Percentiles rank a stretch among this genome's conserved stretches.
Evolutionary conservation across 179 eudicot genomes (phyloP).

Genomic region (Drosera spatulata): DNA sequence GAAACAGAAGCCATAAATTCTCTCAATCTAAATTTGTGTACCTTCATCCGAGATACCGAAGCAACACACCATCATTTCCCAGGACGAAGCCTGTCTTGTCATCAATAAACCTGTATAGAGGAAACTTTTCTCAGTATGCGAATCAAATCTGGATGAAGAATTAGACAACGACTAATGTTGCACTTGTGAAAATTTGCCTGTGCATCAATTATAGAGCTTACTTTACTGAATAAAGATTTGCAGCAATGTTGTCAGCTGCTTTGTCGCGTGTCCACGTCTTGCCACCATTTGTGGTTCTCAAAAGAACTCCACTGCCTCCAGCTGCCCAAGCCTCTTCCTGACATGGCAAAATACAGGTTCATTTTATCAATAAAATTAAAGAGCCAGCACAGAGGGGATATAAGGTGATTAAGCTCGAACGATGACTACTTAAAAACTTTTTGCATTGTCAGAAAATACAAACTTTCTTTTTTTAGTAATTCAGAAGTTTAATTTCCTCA

Average conservation of each 20-base stretch:
- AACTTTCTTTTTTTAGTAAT: neutral
- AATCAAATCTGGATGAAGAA: no score
- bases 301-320: slow-evolving; percentile 88
- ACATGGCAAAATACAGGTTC: neutral
- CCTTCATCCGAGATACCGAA: slow-evolving; percentile 77
- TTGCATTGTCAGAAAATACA: no score
- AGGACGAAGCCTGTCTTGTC: slow-evolving; percentile 83
- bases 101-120: slow-evolving; percentile 58
- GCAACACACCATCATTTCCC: slow-evolving; percentile 94
- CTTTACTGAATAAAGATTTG: slow-evolving; percentile 96
- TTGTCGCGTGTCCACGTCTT: slow-evolving; percentile 92
- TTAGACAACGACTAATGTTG: no score
- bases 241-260: slow-evolving; percentile 97
- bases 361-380: neutral
- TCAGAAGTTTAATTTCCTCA: no score
- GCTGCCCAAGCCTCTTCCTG: slow-evolving; percentile 99
- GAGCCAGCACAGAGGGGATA: no score
- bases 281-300: slow-evolving; percentile 89
- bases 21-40: neutral
- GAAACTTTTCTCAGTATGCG: no score
- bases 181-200: no score
- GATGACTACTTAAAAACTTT: no score
- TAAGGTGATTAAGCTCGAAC: no score
- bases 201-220: slow-evolving; percentile 22
- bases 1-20: no score